Base-by-base conservation (phyloP, 345 rosid species). In the Linum trigynum region DNA sequence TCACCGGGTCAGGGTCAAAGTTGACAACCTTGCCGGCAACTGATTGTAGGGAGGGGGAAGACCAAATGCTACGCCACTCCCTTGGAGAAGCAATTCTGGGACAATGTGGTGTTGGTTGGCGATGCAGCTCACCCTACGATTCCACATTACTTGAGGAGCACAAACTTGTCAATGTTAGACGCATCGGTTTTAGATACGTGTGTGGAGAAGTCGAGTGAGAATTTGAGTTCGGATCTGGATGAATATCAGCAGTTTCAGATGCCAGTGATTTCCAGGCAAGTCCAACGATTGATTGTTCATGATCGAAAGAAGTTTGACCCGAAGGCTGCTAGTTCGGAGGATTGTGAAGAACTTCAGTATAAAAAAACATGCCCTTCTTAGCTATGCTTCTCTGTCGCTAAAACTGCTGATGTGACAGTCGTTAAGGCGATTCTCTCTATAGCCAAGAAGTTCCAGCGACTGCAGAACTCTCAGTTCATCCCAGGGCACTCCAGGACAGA, bases 111-210 rank as follows among this genome's bases (percentile, higher is more conserved):
- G 17, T 71, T 89, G 15, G 68, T 84, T 0, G 98, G 95, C 42
- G 98, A 91, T 57, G 90, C 96, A 0, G 90, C 98, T 59, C 98
- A 89, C 71, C 95, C 98, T 5, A 81, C 83, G 1, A 83, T 86
- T 39, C 96, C 98, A 67, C 95, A 85, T 55, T 85, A 90, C 4
- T 16, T 80, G 58, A 75, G 96, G 79, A 92, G 98, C 75, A 89
- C 92, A 38, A 92, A 89, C 83, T 85, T 92, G 95, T 85, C 92
- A 7, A 38, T 87, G 63, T 36, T 82, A 45, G 98, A 92, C 70
- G 90, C 92, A 1, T 79, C 70, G 41, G 84, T 83, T 43, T 72
- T 89, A 36, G 91, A 92, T 11, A 75, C 79, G 55, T 84, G 92
- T 78, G 72, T 89, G 38, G 66, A 69, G 66, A 82, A 80, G 53